phyloP scores from a whole-genome alignment of 371 early-diverging fungal genomes.

The Rozella allomycis region DNA sequence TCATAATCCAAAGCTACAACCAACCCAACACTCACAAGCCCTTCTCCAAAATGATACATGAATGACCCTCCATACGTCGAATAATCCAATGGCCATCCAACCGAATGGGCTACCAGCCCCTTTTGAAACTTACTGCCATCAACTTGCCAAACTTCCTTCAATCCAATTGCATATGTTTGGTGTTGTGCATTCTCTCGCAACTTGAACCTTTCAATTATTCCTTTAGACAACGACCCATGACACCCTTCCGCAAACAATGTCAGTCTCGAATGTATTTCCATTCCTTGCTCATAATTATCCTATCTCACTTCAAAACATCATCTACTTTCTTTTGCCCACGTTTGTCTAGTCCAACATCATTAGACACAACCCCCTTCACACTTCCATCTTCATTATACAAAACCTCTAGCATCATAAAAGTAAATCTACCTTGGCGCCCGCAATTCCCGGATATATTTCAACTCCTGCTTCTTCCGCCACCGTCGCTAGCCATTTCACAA shows the following conservation, averaged over 20 bases:
- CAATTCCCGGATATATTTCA: conserved; percentile 81
- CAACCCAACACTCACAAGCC: conserved; percentile 62
- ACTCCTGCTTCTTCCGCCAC: conserved; percentile 90
- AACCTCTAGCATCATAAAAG: conserved; percentile 18
- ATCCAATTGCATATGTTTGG: conserved; percentile 80
- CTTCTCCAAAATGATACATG: conserved; percentile 80
- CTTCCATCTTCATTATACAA: conserved; percentile 70
- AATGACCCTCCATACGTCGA: conserved; percentile 84
- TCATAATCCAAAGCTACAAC: conserved; percentile 83
- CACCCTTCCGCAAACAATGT: conserved; percentile 95
- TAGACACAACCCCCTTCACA: conserved; percentile 79
- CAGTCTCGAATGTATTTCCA: conserved; percentile 80
- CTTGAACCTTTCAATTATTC: conserved; percentile 58
- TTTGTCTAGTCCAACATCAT: conserved; percentile 84
- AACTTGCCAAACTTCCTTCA: conserved; percentile 96
- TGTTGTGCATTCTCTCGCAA: conserved; percentile 56
- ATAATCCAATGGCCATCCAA: conserved; percentile 81
- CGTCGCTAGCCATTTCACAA: conserved; percentile 88
- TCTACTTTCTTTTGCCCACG: conserved; percentile 70
- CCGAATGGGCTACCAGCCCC: conserved; percentile 63
- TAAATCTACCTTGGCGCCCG: conserved; percentile 52
- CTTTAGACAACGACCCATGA: conserved; percentile 84
- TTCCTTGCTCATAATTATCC: conserved; percentile 79
- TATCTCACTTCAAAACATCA: no score
- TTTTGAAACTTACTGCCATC: conserved; percentile 48